Percentiles rank a stretch among this genome's conserved stretches.
These are phyloP conservation scores for Amanita jacksonii DNA, from an alignment of 768 basidiomycete species.

Conservation along the genomic window DNA sequence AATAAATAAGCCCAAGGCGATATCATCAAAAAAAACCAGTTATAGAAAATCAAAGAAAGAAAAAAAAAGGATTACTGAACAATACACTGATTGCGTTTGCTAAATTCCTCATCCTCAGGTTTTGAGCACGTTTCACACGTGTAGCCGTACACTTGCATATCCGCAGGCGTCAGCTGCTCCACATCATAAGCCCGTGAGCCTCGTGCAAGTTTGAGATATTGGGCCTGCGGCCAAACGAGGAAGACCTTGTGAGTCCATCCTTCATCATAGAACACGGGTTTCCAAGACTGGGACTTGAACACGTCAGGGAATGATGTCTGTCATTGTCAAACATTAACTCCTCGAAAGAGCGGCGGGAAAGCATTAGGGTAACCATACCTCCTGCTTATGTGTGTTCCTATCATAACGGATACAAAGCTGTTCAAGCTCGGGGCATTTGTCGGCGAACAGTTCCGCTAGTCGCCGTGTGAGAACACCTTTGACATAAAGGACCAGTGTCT, in stretches of 20 bases:
- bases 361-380: not conserved
- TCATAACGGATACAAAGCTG: conserved; percentile 5
- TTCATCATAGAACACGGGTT: not conserved
- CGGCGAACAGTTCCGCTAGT: not conserved
- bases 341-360: no score
- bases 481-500: not conserved
- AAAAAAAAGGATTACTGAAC: conserved; percentile 6
- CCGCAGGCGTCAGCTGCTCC: conserved; percentile 3
- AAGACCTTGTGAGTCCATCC: conserved; percentile 3
- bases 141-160: conserved; percentile 7
- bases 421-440: conserved; percentile 3
- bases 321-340: not conserved
- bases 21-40: no score
- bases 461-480: conserved; percentile 1
- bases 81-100: conserved; percentile 2
- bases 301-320: not conserved
- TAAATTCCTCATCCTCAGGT: conserved; percentile 3
- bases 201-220: conserved; percentile 5
- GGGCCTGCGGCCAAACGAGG: conserved; percentile 1
- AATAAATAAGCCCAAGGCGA: no score
- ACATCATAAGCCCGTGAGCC: not conserved
- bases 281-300: conserved; percentile 2
- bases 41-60: no score
- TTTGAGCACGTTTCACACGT: conserved; percentile 6
- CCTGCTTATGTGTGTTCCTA: conserved; percentile 4